Conservation (phyloP, 345 rosid genomes). For the Euphorbia pulcherrima region DNA sequence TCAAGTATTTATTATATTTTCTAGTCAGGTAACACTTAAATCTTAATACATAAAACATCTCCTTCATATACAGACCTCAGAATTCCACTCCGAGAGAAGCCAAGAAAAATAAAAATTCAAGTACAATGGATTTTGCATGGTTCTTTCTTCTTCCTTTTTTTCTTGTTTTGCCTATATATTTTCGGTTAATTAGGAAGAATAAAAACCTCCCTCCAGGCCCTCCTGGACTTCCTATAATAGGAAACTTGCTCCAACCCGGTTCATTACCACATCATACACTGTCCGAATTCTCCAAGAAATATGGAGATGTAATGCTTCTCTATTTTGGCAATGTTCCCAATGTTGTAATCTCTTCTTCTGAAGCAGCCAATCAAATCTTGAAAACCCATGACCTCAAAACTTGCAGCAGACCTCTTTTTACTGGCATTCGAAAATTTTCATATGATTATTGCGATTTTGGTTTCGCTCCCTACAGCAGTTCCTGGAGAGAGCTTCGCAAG, state of each 20-base stretch:
- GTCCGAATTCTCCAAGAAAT: constrained; percentile 12
- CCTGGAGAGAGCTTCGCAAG: neutral
- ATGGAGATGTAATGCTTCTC: constrained; percentile 20
- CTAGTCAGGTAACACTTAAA: no score
- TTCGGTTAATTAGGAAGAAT: neutral
- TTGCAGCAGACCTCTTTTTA: constrained; percentile 12
- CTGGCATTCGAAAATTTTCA: neutral
- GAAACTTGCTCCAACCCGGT: constrained; percentile 19
- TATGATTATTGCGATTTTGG: constrained; percentile 12
- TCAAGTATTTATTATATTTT: no score
- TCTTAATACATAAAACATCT: no score
- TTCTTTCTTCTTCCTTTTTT: neutral
- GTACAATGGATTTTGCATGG: neutral
- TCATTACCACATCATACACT: constrained; percentile 6
- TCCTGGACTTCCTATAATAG: constrained; percentile 17
- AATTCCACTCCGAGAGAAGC: no score
- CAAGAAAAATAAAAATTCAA: neutral
- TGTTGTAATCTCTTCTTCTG: constrained; percentile 20
- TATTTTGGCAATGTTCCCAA: constrained; percentile 9
- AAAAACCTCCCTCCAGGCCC: constrained; percentile 8
- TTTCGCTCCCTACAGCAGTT: constrained; percentile 1
- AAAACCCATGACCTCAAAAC: constrained; percentile 1
- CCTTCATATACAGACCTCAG: no score
- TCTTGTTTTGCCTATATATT: neutral
- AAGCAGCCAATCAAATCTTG: constrained; percentile 24